A percentile compares a stretch with the other conserved stretches of the same genome.
Conservation (phyloP, 768 basidiomycete species). For the Cytidiella melzeri region DNA sequence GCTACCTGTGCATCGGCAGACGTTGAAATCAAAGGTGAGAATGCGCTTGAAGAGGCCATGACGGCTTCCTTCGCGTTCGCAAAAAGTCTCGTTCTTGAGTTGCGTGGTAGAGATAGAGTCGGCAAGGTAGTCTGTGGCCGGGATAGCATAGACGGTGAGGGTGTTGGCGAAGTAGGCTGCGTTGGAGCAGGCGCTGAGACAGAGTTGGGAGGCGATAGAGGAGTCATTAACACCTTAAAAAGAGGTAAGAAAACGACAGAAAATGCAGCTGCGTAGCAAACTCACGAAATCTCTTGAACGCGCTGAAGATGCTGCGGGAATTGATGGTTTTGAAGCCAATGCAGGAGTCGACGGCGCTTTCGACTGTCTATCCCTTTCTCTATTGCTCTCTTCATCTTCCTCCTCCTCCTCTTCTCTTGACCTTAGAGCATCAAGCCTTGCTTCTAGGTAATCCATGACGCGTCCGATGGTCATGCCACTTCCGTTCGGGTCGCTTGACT, state of each 20-base stretch:
- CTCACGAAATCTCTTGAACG: constrained; percentile 27
- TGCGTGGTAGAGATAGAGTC: too few relatives aligned
- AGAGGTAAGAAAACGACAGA: constrained; percentile 20
- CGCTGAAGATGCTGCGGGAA: constrained; percentile 13
- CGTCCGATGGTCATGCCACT: constrained; percentile 70
- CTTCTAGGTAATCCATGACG: constrained; percentile 84
- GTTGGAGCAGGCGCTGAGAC: constrained; percentile 11
- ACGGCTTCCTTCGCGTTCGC: constrained; percentile 25
- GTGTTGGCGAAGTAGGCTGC: constrained; percentile 12
- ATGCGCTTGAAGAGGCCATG: constrained; percentile 18
- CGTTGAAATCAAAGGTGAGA: constrained; percentile 25
- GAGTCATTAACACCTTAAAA: constrained; percentile 17
- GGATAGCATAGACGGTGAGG: constrained; percentile 15
- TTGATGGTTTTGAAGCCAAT: constrained; percentile 10
- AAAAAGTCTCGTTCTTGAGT: constrained; percentile 25
- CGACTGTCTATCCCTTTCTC: constrained; percentile 32
- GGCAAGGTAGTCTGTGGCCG: constrained; percentile 10
- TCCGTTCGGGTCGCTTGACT: constrained; percentile 39
- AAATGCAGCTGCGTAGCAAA: constrained; percentile 9
- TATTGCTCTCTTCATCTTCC: constrained; percentile 70
- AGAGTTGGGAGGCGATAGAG: constrained; percentile 25
- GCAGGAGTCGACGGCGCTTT: constrained; percentile 20
- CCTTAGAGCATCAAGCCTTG: constrained; percentile 69
- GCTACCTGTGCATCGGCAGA: constrained; percentile 9
- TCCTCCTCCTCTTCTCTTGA: constrained; percentile 76